These are phyloP conservation scores for Lachancea kluyveri DNA, from an alignment of 805 yeast genomes.

Conservation along the genomic window DNA sequence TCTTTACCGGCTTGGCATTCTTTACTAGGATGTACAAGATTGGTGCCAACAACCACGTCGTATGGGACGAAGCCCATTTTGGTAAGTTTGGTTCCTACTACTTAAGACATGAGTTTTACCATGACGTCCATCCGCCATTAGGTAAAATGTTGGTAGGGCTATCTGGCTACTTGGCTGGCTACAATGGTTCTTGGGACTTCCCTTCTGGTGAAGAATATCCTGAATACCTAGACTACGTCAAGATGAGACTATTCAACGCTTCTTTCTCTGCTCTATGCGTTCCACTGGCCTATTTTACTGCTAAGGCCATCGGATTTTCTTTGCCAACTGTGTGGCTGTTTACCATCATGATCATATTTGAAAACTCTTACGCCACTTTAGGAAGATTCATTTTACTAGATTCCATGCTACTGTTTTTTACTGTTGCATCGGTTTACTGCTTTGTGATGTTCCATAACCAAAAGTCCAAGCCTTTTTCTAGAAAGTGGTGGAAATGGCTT, in stretches of 20 bases:
- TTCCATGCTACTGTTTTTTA: conserved; percentile 70
- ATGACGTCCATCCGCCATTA: conserved; percentile 83
- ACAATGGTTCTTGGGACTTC: conserved; percentile 70
- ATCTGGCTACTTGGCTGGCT: conserved; percentile 78
- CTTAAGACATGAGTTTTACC: conserved; percentile 71
- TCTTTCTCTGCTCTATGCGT: conserved; percentile 59
- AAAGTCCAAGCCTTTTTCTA: conserved; percentile 46
- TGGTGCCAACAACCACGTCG: conserved; percentile 51
- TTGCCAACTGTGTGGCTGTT: conserved; percentile 52
- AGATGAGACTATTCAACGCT: conserved; percentile 70
- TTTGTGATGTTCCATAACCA: conserved; percentile 49
- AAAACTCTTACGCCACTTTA: conserved; percentile 61
- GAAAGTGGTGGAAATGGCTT: conserved; percentile 95
- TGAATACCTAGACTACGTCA: conserved; percentile 48
- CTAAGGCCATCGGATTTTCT: conserved; percentile 49
- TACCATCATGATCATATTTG: conserved; percentile 57
- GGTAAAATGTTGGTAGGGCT: conserved; percentile 78
- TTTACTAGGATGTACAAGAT: conserved; percentile 57
- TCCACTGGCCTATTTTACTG: conserved; percentile 67
- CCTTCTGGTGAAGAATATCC: conserved; percentile 63
- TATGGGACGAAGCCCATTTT: conserved; percentile 90
- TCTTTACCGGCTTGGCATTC: conserved; percentile 41
- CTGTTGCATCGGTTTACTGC: conserved; percentile 60
- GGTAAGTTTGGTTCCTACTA: conserved; percentile 83
- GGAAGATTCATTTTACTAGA: conserved; percentile 73